Conservation (phyloP, 2,329 filamentous ascomycete species). For the Xylariales sp. region DNA sequence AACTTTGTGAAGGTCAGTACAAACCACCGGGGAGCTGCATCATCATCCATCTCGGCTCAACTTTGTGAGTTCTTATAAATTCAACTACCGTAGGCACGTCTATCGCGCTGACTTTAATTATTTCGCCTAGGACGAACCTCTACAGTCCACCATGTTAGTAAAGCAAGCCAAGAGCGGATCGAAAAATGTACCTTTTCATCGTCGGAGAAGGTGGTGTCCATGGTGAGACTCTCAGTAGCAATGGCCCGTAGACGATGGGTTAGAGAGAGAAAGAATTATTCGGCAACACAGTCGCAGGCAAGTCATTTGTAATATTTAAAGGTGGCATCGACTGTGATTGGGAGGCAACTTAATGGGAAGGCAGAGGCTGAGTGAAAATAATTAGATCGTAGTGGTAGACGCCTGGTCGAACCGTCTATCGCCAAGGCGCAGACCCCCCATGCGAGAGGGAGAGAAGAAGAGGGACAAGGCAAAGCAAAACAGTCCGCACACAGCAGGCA, state of each 20-base stretch:
- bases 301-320: constrained; percentile 50
- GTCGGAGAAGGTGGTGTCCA: constrained; percentile 62
- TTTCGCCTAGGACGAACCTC: constrained; percentile 68
- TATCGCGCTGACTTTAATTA: constrained; percentile 67
- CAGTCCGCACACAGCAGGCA: constrained; percentile 40
- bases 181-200: constrained; percentile 62
- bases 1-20: constrained; percentile 40
- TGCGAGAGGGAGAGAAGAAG: constrained; percentile 28
- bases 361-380: constrained; percentile 43
- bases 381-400: constrained; percentile 31
- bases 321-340: constrained; percentile 37
- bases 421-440: constrained; percentile 38
- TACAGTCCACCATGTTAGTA: constrained; percentile 48
- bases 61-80: constrained; percentile 58
- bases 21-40: constrained; percentile 62
- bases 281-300: constrained; percentile 46
- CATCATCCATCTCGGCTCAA: constrained; percentile 59
- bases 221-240: constrained; percentile 47
- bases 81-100: constrained; percentile 59
- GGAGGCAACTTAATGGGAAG: constrained; percentile 40
- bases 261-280: constrained; percentile 45
- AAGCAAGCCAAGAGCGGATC: constrained; percentile 24
- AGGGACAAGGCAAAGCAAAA: constrained; percentile 30
- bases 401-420: constrained; percentile 34
- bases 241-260: constrained; percentile 42